phyloP scores from a whole-genome alignment of 768 basidiomycete genomes.

The Boletus subparvulus region DNA sequence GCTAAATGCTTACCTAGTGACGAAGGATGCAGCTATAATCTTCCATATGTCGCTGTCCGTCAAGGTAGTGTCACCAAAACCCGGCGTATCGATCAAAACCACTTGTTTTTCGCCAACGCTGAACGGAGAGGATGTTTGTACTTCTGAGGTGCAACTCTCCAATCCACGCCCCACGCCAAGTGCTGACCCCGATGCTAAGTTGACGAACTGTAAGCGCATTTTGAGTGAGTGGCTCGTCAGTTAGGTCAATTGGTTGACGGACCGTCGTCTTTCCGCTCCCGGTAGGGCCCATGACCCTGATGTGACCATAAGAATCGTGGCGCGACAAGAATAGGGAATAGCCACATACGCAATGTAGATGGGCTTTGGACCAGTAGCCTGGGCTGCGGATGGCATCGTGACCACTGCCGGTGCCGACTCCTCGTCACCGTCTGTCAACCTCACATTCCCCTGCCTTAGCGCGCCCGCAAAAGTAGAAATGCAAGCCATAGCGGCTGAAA shows the following conservation, averaged over 20 bases:
- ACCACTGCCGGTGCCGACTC: constrained; percentile 9
- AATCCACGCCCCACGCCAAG: constrained; percentile 32
- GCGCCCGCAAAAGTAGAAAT: neutral
- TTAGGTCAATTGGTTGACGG: neutral
- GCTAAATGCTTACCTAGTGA: constrained; percentile 20
- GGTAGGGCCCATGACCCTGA: constrained; percentile 30
- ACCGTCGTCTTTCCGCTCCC: constrained; percentile 35
- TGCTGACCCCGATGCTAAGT: constrained; percentile 29
- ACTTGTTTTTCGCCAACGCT: constrained; percentile 34
- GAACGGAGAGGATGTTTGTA: constrained; percentile 30
- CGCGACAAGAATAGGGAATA: neutral
- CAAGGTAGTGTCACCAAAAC: constrained; percentile 54
- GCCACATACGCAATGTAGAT: constrained; percentile 30
- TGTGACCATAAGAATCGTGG: constrained; percentile 2
- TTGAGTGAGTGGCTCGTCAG: neutral
- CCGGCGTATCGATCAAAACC: constrained; percentile 59
- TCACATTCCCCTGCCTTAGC: constrained; percentile 9
- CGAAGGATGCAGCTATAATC: constrained; percentile 44
- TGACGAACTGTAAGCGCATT: constrained; percentile 31
- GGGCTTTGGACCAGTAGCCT: constrained; percentile 10
- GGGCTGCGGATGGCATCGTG: neutral
- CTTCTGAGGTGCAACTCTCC: constrained; percentile 35
- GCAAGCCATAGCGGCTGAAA: constrained; percentile 3
- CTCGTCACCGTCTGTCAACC: constrained; percentile 18
- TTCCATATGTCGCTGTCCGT: constrained; percentile 50